Evolutionary conservation across 495 filamentous ascomycete species (phyloP), one percentile per base, ranked within the genome.

Genomic region (Neurospora cerealis): DNA sequence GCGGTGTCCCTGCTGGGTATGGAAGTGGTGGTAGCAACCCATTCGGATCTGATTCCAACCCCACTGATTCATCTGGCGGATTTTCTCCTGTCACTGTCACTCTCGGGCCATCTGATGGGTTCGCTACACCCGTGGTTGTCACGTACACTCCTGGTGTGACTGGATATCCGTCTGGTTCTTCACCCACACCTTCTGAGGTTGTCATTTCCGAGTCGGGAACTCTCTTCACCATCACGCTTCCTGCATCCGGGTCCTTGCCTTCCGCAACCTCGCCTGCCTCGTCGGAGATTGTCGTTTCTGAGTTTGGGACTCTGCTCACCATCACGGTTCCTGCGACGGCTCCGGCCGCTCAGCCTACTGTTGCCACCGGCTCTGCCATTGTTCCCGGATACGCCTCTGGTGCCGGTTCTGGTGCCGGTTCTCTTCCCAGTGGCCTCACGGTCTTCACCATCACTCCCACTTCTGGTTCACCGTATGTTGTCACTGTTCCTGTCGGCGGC

Each of bases 401-500:
- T 62, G 19, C 38, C 9, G 36, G 48, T 11, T 71, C 71, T 19
- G 36, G 36, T 11, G 28, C 37, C 15, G 17, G 32, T 37, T 38
- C 54, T 6, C 32, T 40, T 38, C 34, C 71, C 46, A 34, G 32
- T 38, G 24, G 71, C 13, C 24, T 39, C 15, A 72, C 75, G 36
- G 71, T 76, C 32, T 17, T 69, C 13, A 76, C 75, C 5, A 69
- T 76, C n/a, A 76, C 73, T 4, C 75, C 75, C 3, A 13, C 8
- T 21, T 73, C 74, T 15, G 75, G 75, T 5, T 72, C 75, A 21
- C 75, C 75, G 6, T 40, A 70, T 60, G 72, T 72, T 34, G 72
- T 74, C 62, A 76, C 75, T 2, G 54, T 76, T 19, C 60, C 73
- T n/a, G 71, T 37, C 17, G 42, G 32, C 32, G 44, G 32, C 66